phyloP scores from a whole-genome alignment of 257 asterid species.

The Anisodus acutangulus region DNA sequence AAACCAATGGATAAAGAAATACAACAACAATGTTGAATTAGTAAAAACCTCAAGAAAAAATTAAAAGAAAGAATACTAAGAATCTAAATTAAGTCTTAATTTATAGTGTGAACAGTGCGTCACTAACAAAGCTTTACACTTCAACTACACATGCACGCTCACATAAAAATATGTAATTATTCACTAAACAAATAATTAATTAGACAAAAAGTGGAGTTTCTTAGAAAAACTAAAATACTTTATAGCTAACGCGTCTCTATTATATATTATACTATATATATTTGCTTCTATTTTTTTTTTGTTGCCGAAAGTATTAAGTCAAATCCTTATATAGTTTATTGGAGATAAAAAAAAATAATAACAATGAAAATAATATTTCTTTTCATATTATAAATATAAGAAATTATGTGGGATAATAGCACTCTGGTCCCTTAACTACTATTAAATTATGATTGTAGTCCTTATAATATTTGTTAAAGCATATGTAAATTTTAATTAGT shows the following conservation, averaged over 20 bases:
- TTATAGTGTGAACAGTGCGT: not conserved
- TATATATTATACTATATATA: too few relatives aligned
- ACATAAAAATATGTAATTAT: not conserved
- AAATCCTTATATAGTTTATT: not conserved
- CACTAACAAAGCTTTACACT: not conserved
- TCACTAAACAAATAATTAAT: not conserved
- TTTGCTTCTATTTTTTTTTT: too few relatives aligned
- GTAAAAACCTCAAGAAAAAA: not conserved
- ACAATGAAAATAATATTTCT: not conserved
- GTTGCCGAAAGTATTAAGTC: not conserved
- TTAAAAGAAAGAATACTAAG: not conserved
- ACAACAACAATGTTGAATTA: not conserved
- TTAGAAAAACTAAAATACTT: not conserved
- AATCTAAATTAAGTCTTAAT: not conserved
- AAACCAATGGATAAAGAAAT: not conserved
- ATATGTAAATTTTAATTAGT: too few relatives aligned
- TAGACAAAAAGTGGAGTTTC: not conserved
- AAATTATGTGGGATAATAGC: too few relatives aligned
- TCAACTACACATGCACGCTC: not conserved
- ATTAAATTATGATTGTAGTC: too few relatives aligned
- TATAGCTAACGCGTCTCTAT: conserved; percentile 31
- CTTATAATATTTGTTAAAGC: too few relatives aligned
- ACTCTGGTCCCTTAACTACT: too few relatives aligned
- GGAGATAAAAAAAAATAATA: not conserved
- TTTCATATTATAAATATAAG: not conserved